Evolutionary conservation across 179 eudicot genomes (phyloP), one percentile per base, ranked within the genome.

Genomic region (Silene coronaria): DNA sequence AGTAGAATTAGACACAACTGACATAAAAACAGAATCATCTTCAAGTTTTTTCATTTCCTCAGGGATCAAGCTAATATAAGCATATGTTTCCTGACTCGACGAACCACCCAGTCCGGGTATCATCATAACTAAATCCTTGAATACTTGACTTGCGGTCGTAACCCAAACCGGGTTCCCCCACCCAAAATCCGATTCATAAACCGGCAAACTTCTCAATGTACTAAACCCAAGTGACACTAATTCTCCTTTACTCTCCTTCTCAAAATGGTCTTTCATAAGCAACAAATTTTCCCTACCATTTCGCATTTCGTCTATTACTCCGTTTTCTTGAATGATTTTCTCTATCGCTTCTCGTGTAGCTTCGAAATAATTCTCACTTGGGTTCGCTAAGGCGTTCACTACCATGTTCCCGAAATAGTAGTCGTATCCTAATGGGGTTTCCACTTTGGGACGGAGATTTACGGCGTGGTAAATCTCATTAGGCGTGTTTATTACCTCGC

Each of bases 151-250:
- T 3, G 73, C 77, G 0, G 78, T 73, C 2, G 82, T 73, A 0
- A 82, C 79, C 88, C 88, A 80, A 7, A 76, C 74, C 9, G 84
- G 85, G 60, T 65, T 84, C 1, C 88, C 88, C 88, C 86, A 84
- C 21, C 88, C 86, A 24, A 86, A 86, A 77, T 86, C 87, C 12
- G 80, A 77, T 27, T 83, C 86, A 64, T 84, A 78, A 42, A 77
- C 2, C 3, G 80, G 85, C 14, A 82, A 82, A 71, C 84, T 82
- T 30, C 82, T 61, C 72, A 80, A 36, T 27, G 78, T 82, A 1
- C 84, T 84, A n/a, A 80, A 84, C 17, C 71, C 70, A 11, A 82
- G 32, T 1, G 81, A 38, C 2, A 51, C 67, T 28, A 82, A 23
- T 64, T 86, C 82, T 1, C 81, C 85, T 19, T 60, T 75, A 6